phyloP scores from a whole-genome alignment of 768 basidiomycete genomes.

The Podaxis pistillaris region DNA sequence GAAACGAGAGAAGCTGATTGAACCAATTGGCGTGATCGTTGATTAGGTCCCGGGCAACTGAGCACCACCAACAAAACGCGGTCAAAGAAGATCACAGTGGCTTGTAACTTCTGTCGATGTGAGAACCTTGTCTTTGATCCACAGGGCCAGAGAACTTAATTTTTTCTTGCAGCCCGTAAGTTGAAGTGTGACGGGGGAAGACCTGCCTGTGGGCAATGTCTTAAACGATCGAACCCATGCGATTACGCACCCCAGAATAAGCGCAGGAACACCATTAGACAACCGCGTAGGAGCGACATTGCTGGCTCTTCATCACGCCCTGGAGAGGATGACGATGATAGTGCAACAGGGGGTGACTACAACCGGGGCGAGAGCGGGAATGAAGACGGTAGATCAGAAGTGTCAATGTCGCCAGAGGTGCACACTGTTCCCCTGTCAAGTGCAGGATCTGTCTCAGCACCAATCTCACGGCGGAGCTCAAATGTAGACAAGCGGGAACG shows the following conservation, averaged over 20 bases:
- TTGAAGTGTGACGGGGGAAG: conserved; percentile 86
- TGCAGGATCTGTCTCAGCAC: conserved; percentile 30
- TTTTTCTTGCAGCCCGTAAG: conserved; percentile 60
- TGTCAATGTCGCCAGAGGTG: conserved; percentile 59
- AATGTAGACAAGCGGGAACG: conserved; percentile 43
- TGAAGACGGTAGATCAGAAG: conserved; percentile 29
- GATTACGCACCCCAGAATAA: conserved; percentile 81
- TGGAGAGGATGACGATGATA: conserved; percentile 66
- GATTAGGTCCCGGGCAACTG: conserved; percentile 7
- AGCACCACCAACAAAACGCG: conserved; percentile 55
- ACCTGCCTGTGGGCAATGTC: conserved; percentile 79
- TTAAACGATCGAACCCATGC: conserved; percentile 74
- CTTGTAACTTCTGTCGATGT: conserved; percentile 92
- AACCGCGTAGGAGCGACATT: conserved; percentile 25
- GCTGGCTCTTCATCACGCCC: conserved; percentile 21
- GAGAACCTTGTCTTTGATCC: conserved; percentile 31
- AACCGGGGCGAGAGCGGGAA: conserved; percentile 30
- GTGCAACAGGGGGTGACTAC: conserved; percentile 61
- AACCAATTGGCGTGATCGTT: neutral
- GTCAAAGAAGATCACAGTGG: conserved; percentile 85
- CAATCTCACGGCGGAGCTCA: conserved; percentile 46
- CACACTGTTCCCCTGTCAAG: conserved; percentile 4
- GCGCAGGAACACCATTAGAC: conserved; percentile 59
- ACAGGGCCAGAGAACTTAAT: conserved; percentile 1
- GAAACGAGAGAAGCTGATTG: conserved; percentile 8